phyloP scores from a whole-genome alignment of 345 rosid genomes.

The Eucalyptus regnans region DNA sequence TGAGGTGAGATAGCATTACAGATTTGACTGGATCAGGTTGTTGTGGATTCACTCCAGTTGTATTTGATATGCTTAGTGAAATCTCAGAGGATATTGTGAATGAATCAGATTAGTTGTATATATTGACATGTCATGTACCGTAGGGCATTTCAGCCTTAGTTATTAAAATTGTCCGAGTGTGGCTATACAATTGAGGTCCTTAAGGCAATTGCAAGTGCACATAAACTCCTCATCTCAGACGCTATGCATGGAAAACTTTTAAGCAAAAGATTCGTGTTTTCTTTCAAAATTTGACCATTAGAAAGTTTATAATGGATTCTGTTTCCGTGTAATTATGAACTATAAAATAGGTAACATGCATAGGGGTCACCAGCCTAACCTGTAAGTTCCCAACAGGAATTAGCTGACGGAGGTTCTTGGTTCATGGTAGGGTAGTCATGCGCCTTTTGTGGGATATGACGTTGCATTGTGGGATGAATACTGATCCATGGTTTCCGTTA shows the following conservation, averaged over 20 bases:
- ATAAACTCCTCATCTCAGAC: background rate
- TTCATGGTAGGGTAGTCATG: background rate
- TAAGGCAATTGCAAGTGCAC: background rate
- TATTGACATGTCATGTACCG: background rate
- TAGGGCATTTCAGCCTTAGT: background rate
- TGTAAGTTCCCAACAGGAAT: background rate
- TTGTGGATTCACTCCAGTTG: background rate
- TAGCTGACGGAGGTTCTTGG: background rate
- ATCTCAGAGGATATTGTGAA: background rate
- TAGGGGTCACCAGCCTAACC: background rate
- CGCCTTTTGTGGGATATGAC: background rate
- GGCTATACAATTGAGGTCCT: background rate
- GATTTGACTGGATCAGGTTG: background rate
- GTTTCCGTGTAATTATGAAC: background rate
- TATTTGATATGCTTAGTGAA: background rate
- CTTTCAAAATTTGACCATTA: background rate
- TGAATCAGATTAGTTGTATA: background rate
- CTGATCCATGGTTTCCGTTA: background rate
- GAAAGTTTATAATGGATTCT: background rate
- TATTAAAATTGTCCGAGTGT: background rate
- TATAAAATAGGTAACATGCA: background rate
- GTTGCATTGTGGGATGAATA: background rate
- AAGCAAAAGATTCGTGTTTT: background rate
- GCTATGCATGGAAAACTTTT: background rate
- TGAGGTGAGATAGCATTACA: conserved; percentile 26